Percentiles rank a stretch among this genome's conserved stretches.
phyloP scores from a whole-genome alignment of 1,284 basidiomycete genomes.

The Porogramme epimiltina region DNA sequence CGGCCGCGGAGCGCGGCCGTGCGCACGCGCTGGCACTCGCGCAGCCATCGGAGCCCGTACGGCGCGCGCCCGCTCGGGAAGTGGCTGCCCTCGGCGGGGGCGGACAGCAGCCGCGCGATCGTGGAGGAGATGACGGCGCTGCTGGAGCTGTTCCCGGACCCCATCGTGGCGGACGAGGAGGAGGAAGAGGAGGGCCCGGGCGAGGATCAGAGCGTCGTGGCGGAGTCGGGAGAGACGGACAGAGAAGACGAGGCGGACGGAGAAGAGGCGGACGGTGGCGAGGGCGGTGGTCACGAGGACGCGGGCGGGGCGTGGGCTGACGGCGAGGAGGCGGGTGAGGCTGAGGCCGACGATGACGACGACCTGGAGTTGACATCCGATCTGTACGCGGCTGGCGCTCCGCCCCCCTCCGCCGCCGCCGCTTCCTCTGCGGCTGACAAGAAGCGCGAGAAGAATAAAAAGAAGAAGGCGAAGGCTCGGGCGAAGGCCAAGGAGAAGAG shows the following conservation, averaged over 20 bases:
- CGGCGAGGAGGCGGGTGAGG: neutral
- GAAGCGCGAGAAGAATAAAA: constrained; percentile 18
- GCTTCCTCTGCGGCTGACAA: constrained; percentile 7
- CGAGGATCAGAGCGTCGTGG: neutral
- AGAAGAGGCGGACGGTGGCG: neutral
- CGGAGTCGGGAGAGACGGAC: neutral
- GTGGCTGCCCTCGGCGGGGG: constrained; percentile 8
- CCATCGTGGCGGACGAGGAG: constrained; percentile 3
- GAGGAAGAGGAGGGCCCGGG: neutral
- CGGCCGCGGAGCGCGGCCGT: constrained; percentile 7
- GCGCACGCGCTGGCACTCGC: constrained; percentile 18
- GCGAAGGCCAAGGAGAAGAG: constrained; percentile 19
- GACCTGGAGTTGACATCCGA: neutral
- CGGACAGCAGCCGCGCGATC: neutral
- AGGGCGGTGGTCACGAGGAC: neutral
- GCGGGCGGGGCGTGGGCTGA: constrained; percentile 1
- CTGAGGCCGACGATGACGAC: neutral
- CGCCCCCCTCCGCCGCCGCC: too few species aligned
- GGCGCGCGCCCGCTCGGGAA: constrained; percentile 16
- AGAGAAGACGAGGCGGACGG: neutral
- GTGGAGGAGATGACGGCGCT: constrained; percentile 8
- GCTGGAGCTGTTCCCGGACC: constrained; percentile 11
- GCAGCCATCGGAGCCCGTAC: constrained; percentile 14
- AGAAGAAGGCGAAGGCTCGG: constrained; percentile 16
- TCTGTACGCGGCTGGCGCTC: too few species aligned